Base-by-base conservation (phyloP, 1,284 basidiomycete species). In the Cerioporus squamosus region DNA sequence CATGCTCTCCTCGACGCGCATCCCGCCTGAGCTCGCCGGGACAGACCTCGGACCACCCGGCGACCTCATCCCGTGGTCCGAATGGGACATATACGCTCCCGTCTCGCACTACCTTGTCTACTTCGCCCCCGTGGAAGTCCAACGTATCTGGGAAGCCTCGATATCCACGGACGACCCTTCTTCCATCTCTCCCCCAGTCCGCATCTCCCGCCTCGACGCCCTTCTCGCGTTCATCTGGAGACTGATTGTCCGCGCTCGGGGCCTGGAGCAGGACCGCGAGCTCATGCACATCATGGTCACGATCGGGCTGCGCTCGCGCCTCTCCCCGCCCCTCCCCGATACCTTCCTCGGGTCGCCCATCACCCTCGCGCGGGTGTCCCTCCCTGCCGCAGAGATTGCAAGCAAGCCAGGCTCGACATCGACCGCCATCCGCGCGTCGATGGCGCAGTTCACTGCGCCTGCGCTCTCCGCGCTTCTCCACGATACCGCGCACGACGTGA, bases 151-250 rank as follows among this genome's bases (percentile, higher is more conserved):
- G 64, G 46, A 67, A 24, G 70, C 63, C 2, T 64, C 67, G 20
- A 52, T 59, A 6, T 48, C 57, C 12, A 20, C 38, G 17, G 33
- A 39, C 22, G 39, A 22, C 29, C 14, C 33, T n/a, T 51, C 55
- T 9, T 51, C 59, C 2, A 9, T 29, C 15, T 8, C 33, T 12
- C 33, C 33, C 10, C 33, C 33, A 12, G 33, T 12, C 12, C 61
- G 53, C 23, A 61, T 74, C 61, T 78, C 75, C 57, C 72, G 73
- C 51, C 71, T 79, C n/a, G 79, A 81, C 64, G 74, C 78, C 1
- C 70, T 81, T 23, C 71, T 76, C 10, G 75, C 76, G 1, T 77
- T 79, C 64, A 51, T 81, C 17, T 81, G 79, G 79, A 58, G 65
- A 2, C 62, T 73, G 26, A 67, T 79, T 45, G 69, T 75, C 38